phyloP scores from a whole-genome alignment of 352 stramenopile species.

The Aphanomyces euteiches region DNA sequence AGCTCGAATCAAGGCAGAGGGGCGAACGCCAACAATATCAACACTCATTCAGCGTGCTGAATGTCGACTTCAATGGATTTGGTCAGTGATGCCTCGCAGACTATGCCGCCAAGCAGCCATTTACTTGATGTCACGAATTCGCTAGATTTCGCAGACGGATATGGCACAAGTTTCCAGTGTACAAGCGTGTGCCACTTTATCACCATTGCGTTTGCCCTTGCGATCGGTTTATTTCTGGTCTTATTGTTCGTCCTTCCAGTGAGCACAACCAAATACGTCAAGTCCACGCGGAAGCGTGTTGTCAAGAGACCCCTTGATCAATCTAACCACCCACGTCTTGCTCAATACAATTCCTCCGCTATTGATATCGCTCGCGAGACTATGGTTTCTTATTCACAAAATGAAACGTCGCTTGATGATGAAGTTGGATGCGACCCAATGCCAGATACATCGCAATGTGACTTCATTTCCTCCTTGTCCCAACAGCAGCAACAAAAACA shows the following conservation, averaged over 20 bases:
- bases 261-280: constrained; percentile 27
- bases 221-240: constrained; percentile 37
- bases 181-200: constrained; percentile 46
- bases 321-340: background rate
- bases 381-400: background rate
- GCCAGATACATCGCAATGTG: constrained; percentile 1
- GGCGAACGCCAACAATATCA: too few relatives aligned
- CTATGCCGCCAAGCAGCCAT: too few relatives aligned
- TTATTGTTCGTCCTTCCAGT: constrained; percentile 53
- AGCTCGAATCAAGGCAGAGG: too few relatives aligned
- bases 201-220: constrained; percentile 37
- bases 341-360: background rate
- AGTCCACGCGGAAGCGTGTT: constrained; percentile 15
- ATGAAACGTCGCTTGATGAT: background rate
- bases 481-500: background rate
- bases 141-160: constrained; percentile 39
- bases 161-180: constrained; percentile 54
- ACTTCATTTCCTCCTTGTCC: constrained; percentile 25
- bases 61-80: too few relatives aligned
- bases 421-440: too few relatives aligned
- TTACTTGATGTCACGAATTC: background rate
- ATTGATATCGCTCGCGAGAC: background rate
- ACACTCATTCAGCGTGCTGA: too few relatives aligned
- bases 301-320: background rate
- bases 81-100: too few relatives aligned